Conservation (phyloP, 108 stramenopile species). For the Chaetoceros muelleri region DNA sequence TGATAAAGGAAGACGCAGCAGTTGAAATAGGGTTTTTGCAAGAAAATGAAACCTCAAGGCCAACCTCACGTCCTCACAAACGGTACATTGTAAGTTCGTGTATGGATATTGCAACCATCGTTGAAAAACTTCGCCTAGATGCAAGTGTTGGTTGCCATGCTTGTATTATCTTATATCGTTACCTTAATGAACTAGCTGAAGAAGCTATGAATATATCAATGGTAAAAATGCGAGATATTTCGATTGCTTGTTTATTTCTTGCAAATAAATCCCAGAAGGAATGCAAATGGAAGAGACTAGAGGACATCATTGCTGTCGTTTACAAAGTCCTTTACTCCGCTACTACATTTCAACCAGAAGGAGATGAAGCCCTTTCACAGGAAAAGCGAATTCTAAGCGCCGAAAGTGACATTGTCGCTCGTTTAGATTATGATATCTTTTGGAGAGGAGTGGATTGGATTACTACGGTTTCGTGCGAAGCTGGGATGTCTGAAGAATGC, state of each 20-base stretch:
- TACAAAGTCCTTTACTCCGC: slow-evolving; percentile 66
- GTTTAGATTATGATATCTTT: slow-evolving; percentile 70
- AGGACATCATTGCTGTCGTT: slow-evolving; percentile 52
- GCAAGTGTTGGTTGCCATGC: slow-evolving; percentile 58
- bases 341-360: slow-evolving; percentile 38
- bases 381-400: slow-evolving; percentile 62
- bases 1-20: slow-evolving; percentile 16
- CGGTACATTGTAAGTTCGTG: slow-evolving; percentile 39
- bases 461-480: slow-evolving; percentile 22
- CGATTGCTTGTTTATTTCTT: slow-evolving; percentile 63
- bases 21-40: slow-evolving; percentile 7
- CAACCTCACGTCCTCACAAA: slow-evolving; percentile 10
- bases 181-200: slow-evolving; percentile 29
- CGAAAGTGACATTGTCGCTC: slow-evolving; percentile 40
- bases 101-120: slow-evolving; percentile 67
- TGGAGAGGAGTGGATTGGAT: slow-evolving; percentile 68
- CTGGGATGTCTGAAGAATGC: slow-evolving; percentile 31
- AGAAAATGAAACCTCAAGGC: slow-evolving; percentile 10
- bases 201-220: slow-evolving; percentile 19
- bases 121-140: slow-evolving; percentile 23
- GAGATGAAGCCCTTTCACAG: slow-evolving; percentile 60
- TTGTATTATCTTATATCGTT: slow-evolving; percentile 65
- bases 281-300: slow-evolving; percentile 63
- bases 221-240: slow-evolving; percentile 54
- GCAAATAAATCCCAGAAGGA: slow-evolving; percentile 79